Conservation (phyloP, 2,329 filamentous ascomycete genomes). For the Ophiostoma sp. region DNA sequence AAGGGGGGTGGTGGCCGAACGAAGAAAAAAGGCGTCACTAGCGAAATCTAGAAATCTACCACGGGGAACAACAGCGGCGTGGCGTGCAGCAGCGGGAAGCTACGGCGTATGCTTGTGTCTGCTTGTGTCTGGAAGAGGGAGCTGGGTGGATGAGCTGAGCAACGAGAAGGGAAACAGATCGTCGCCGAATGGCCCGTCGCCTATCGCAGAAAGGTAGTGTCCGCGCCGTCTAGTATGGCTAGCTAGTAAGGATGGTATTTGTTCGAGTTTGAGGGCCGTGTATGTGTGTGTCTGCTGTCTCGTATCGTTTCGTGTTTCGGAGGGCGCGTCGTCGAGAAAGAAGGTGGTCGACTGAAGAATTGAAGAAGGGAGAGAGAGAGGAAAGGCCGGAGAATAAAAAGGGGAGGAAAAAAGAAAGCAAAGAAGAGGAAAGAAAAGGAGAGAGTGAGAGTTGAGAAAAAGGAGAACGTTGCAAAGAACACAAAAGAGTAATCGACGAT, state of each 20-base stretch:
- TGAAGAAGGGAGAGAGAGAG: not conserved
- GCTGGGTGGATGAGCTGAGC: not conserved
- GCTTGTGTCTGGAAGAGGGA: not conserved
- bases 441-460: not conserved
- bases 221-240: not conserved
- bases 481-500: not conserved
- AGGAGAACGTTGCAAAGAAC: not conserved
- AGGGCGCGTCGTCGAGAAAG: not conserved
- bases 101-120: not conserved
- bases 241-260: not conserved
- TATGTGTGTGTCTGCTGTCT: no score
- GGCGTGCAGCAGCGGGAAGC: slow-evolving; percentile 1
- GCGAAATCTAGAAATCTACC: not conserved
- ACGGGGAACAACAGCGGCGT: slow-evolving; percentile 4
- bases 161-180: slow-evolving; percentile 10
- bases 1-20: not conserved
- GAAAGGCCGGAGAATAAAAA: not conserved
- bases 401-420: not conserved
- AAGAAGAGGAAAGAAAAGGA: not conserved
- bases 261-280: not conserved
- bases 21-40: slow-evolving; percentile 6
- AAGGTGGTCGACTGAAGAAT: not conserved
- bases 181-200: not conserved
- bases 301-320: slow-evolving; percentile 6
- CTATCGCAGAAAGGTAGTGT: not conserved